Evolutionary conservation across 1,284 basidiomycete species (phyloP).

Genomic region (Austroboletus novae-zelandiae): DNA sequence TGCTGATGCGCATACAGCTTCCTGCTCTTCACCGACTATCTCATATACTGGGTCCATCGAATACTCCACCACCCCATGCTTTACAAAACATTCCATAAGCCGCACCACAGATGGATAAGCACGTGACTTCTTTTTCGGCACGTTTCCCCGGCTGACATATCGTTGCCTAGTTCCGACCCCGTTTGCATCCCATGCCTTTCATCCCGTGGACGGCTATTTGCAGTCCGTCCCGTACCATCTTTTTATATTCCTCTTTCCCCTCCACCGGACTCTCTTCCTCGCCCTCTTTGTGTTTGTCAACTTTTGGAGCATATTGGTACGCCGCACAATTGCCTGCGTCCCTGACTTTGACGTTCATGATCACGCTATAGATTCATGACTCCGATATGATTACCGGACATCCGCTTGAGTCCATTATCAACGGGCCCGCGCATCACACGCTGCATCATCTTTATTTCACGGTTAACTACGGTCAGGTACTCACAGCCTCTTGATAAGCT

Average conservation of each 20-base stretch:
- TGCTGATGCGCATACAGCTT: constrained; percentile 48
- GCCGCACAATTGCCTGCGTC: constrained; percentile 9
- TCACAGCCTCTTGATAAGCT: constrained; percentile 2
- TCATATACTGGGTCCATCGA: constrained; percentile 96
- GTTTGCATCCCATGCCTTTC: constrained; percentile 96
- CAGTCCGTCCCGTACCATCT: constrained; percentile 96
- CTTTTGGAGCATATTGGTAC: constrained; percentile 86
- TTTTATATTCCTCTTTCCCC: constrained; percentile 89
- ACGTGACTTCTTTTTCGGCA: constrained; percentile 33
- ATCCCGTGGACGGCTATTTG: constrained; percentile 91
- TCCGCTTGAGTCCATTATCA: constrained; percentile 87
- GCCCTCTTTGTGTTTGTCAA: constrained; percentile 86
- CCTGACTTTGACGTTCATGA: constrained; percentile 7
- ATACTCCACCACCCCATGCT: constrained; percentile 82
- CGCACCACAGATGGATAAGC: constrained; percentile 99
- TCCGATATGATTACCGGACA: constrained; percentile 99
- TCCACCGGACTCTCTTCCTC: constrained; percentile 84
- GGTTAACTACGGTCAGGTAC: constrained; percentile 81
- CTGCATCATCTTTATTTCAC: constrained; percentile 96
- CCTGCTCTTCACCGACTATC: constrained; percentile 88
- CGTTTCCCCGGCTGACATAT: constrained; percentile 2
- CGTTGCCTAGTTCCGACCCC: constrained; percentile 81
- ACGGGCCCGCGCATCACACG: constrained; percentile 97
- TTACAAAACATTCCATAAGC: constrained; percentile 93
- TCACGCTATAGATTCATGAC: constrained; percentile 79